Evolutionary conservation across 495 filamentous ascomycete genomes (phyloP), one percentile per base, ranked within the genome.

Genomic region (Aspergillus incahuasiensis): DNA sequence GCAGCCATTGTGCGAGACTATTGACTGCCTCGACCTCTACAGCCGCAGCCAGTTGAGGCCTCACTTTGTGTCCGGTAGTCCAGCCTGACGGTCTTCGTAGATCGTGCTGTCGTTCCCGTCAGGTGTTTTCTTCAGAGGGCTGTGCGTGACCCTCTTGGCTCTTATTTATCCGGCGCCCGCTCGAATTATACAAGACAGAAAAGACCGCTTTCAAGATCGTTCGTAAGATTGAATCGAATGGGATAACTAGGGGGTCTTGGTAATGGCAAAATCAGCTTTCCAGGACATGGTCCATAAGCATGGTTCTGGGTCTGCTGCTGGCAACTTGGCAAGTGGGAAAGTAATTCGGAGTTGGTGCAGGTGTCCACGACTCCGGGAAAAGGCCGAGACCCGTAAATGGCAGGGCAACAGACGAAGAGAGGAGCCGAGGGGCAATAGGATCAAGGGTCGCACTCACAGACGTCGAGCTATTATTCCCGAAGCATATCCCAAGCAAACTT

Each of bases 1-100:
- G 73, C 74, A 63, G 73, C 69, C 75, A 78, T 78, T 47, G 67
- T 78, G 73, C 65, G 55, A 58, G 42, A 65, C 49, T 63, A 58
- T 66, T 55, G 60, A 52, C 60, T 62, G 60, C 49, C 59, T 69
- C 52, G 61, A 63, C 65, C 66, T 69, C 65, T 64, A 60, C 61
- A 58, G 58, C 68, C 66, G 66, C 69, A 62, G 60, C 61, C 63
- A 48, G 45, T 49, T 46, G 41, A 40, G 39, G 53, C 42, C 56
- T 58, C 35, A 46, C 41, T 60, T 54, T 45, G 52, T 52, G 41
- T 57, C 54, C 34, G 56, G 57, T 30, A 54, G 47, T 52, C 60
- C 50, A 63, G 32, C 48, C 54, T 41, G 45, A 45, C 24, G 20
- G 34, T 48, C 22, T 48, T 47, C 46, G 13, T 20, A 38, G 30